A percentile compares a stretch with the other conserved stretches of the same genome.
These are phyloP conservation scores for Tympanopsis confertula DNA, from an alignment of 2,329 filamentous ascomycete species.

Conservation along the genomic window DNA sequence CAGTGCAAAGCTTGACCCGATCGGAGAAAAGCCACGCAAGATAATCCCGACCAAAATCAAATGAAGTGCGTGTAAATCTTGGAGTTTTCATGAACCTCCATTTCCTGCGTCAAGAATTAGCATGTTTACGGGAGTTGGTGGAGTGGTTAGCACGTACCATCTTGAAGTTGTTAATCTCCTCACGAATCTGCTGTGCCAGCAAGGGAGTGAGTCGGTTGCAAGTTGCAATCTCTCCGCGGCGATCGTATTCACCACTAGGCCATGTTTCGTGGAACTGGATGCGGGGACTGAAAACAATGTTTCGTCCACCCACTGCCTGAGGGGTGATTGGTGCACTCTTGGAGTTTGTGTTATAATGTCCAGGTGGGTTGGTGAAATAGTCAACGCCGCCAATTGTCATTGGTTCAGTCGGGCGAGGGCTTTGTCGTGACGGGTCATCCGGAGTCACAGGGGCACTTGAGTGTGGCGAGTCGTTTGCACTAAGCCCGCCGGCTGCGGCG, in stretches of 20 bases:
- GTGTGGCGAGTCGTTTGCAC: constrained; percentile 64
- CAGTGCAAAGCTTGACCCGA: too few relatives aligned
- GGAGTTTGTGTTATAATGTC: constrained; percentile 62
- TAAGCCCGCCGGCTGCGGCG: constrained; percentile 53
- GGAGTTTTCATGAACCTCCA: constrained; percentile 98
- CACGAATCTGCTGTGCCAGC: constrained; percentile 97
- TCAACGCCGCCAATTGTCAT: constrained; percentile 73
- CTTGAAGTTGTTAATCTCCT: constrained; percentile 98
- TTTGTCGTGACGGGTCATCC: constrained; percentile 61
- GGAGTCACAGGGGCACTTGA: constrained; percentile 84
- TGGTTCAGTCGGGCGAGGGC: constrained; percentile 35
- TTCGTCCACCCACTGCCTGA: constrained; percentile 49
- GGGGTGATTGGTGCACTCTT: constrained; percentile 76
- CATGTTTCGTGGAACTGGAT: constrained; percentile 95
- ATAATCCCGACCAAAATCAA: too few relatives aligned
- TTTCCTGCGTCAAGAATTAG: constrained; percentile 53
- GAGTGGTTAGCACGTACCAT: constrained; percentile 54
- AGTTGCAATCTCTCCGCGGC: constrained; percentile 87
- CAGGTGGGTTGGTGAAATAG: constrained; percentile 72
- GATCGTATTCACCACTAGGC: constrained; percentile 90
- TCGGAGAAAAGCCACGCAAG: too few relatives aligned
- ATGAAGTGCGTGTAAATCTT: constrained; percentile 99
- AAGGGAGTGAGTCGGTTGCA: constrained; percentile 96
- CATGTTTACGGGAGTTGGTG: neutral
- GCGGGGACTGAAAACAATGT: constrained; percentile 74